A percentile compares a stretch with the other conserved stretches of the same genome.
Evolutionary conservation across 306 rosid genomes (phyloP).

Genomic region (Castanea crenata): DNA sequence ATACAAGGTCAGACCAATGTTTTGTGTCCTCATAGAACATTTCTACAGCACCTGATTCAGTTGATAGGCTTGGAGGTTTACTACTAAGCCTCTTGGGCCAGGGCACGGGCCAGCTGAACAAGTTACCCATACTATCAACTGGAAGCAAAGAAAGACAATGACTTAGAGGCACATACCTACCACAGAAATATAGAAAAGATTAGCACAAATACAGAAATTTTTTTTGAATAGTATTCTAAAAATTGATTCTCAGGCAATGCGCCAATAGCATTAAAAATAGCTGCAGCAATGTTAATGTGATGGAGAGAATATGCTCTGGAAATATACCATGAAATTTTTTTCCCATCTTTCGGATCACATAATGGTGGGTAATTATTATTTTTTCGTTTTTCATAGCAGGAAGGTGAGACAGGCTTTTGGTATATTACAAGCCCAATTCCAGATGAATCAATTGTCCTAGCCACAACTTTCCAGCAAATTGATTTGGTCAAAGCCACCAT

Average conservation of each 20-base stretch:
- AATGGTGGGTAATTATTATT: conserved; percentile 54
- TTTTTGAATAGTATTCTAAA: not conserved
- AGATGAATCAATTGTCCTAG: conserved; percentile 58
- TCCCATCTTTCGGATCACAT: conserved; percentile 52
- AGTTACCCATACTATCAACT: conserved; percentile 46
- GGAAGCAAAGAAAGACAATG: conserved; percentile 67
- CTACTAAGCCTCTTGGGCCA: conserved; percentile 85
- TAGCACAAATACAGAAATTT: conserved; percentile 6
- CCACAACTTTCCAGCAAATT: conserved; percentile 84
- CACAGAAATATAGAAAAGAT: conserved; percentile 27
- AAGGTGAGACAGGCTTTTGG: conserved; percentile 75
- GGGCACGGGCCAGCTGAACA: conserved; percentile 67
- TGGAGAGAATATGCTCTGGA: not conserved
- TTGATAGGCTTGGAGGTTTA: conserved; percentile 60
- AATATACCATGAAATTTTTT: conserved; percentile 76
- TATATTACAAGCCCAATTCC: conserved; percentile 92
- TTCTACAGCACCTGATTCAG: conserved; percentile 38
- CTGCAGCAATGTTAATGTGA: not conserved
- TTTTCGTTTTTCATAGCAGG: conserved; percentile 62
- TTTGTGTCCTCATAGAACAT: conserved; percentile 60
- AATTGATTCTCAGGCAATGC: not conserved
- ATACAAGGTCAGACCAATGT: conserved; percentile 64
- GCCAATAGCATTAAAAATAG: not conserved
- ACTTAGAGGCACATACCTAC: conserved; percentile 68
- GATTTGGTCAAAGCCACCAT: conserved; percentile 65